Evolutionary conservation across 495 filamentous ascomycete species (phyloP).

Genomic region (Penicillium robsamsonii): DNA sequence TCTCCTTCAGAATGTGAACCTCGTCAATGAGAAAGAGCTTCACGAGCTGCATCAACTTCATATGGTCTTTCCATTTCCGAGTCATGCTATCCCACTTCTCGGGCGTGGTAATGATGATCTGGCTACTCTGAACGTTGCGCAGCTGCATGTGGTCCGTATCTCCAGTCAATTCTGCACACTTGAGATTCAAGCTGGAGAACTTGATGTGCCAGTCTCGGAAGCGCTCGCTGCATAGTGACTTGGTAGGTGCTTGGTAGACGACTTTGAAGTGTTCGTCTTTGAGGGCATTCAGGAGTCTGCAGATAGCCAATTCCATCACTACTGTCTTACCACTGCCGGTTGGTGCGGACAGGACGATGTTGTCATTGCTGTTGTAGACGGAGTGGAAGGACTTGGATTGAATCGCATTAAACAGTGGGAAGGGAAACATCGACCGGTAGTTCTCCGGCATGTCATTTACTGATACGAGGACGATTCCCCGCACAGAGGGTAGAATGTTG

Average conservation of each 20-base stretch:
- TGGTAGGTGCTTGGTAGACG: slow-evolving; percentile 93
- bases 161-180: slow-evolving; percentile 85
- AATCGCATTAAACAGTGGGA: slow-evolving; percentile 82
- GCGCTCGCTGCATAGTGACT: slow-evolving; percentile 85
- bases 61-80: slow-evolving; percentile 90
- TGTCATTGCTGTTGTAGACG: slow-evolving; percentile 73
- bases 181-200: slow-evolving; percentile 70
- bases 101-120: slow-evolving; percentile 93
- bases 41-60: slow-evolving; percentile 76
- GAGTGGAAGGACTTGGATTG: slow-evolving; percentile 83
- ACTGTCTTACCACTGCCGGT: slow-evolving; percentile 95
- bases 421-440: slow-evolving; percentile 74
- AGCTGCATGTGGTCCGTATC: slow-evolving; percentile 80
- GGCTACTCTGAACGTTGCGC: slow-evolving; percentile 71
- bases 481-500: slow-evolving; percentile 42
- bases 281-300: slow-evolving; percentile 62
- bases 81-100: slow-evolving; percentile 99
- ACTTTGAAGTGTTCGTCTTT: slow-evolving; percentile 79
- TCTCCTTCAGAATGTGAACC: slow-evolving; percentile 91
- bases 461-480: slow-evolving; percentile 74
- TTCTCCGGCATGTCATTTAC: slow-evolving; percentile 72
- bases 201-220: slow-evolving; percentile 82
- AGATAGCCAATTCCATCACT: slow-evolving; percentile 89
- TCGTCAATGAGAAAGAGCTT: slow-evolving; percentile 95
- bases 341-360: slow-evolving; percentile 84